Percentiles rank a stretch among this genome's conserved stretches.
These are phyloP conservation scores for Paraleonurus japonicus DNA, from an alignment of 257 asterid genomes.

Conservation along the genomic window DNA sequence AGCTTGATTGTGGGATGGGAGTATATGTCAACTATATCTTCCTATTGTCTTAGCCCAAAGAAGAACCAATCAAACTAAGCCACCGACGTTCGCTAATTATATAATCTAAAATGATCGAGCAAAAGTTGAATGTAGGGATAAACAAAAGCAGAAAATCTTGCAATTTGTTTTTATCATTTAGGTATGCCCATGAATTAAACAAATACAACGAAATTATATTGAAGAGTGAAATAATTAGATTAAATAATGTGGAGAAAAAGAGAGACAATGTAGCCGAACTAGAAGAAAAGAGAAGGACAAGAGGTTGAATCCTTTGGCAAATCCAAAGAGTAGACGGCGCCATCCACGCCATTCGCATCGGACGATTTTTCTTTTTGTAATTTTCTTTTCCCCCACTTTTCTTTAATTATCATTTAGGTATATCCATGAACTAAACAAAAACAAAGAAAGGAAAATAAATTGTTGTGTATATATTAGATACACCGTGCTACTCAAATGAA, in stretches of 20 bases:
- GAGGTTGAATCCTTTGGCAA: slow-evolving; percentile 41
- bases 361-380: slow-evolving; percentile 31
- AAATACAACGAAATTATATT: not conserved
- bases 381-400: slow-evolving; percentile 13
- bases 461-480: too few species aligned
- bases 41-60: not conserved
- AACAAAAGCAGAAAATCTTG: not conserved
- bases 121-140: slow-evolving; percentile 8
- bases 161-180: not conserved
- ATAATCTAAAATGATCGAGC: slow-evolving; percentile 8
- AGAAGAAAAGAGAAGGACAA: slow-evolving; percentile 29
- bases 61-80: slow-evolving; percentile 24
- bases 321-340: slow-evolving; percentile 66
- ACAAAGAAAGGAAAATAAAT: not conserved
- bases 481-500: too few species aligned
- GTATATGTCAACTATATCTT: not conserved
- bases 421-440: not conserved
- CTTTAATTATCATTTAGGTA: not conserved
- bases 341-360: slow-evolving; percentile 33
- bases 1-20: too few species aligned
- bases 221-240: not conserved
- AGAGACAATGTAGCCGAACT: slow-evolving; percentile 14
- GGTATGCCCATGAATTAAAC: not conserved
- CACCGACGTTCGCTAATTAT: slow-evolving; percentile 7
- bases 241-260: not conserved